Conservation (phyloP, 495 filamentous ascomycete genomes). For the Neurospora sp. region DNA sequence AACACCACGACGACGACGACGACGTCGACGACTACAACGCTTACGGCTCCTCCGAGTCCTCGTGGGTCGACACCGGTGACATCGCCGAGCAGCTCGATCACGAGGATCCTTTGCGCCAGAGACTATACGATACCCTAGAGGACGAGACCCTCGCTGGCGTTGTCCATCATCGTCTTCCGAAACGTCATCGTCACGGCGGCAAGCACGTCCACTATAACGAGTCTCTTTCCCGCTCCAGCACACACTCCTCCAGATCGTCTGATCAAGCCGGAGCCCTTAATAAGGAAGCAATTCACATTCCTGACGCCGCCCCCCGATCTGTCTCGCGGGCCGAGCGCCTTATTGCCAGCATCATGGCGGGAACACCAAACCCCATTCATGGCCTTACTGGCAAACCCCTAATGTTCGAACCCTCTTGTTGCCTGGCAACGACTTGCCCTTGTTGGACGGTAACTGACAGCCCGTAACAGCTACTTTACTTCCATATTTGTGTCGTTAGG, state of each 20-base stretch:
- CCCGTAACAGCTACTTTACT: conserved; percentile 70
- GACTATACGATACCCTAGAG: conserved; percentile 52
- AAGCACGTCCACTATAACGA: conserved; percentile 41
- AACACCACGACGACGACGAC: conserved; percentile 6
- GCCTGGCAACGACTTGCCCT: conserved; percentile 24
- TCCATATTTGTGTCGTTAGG: conserved; percentile 96
- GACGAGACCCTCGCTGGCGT: conserved; percentile 43
- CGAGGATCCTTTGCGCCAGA: conserved; percentile 66
- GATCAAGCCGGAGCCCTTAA: conserved; percentile 39
- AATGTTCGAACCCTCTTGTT: conserved; percentile 48
- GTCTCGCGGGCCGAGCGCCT: conserved; percentile 55
- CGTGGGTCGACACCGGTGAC: conserved; percentile 91
- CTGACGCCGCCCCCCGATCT: conserved; percentile 51
- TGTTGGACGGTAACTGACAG: not conserved
- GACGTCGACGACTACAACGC: conserved; percentile 26
- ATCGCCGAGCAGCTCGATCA: conserved; percentile 80
- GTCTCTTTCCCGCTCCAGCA: conserved; percentile 9
- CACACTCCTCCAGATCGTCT: conserved; percentile 10
- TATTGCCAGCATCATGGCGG: conserved; percentile 77
- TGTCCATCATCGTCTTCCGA: conserved; percentile 32
- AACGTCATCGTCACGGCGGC: conserved; percentile 14
- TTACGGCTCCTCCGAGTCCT: conserved; percentile 51
- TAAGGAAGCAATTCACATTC: conserved; percentile 79
- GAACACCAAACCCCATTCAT: conserved; percentile 61
- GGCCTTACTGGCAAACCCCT: conserved; percentile 93